Evolutionary conservation across 805 yeast species (phyloP).

Genomic region (Cyberlindnera xishuangbannaensis): DNA sequence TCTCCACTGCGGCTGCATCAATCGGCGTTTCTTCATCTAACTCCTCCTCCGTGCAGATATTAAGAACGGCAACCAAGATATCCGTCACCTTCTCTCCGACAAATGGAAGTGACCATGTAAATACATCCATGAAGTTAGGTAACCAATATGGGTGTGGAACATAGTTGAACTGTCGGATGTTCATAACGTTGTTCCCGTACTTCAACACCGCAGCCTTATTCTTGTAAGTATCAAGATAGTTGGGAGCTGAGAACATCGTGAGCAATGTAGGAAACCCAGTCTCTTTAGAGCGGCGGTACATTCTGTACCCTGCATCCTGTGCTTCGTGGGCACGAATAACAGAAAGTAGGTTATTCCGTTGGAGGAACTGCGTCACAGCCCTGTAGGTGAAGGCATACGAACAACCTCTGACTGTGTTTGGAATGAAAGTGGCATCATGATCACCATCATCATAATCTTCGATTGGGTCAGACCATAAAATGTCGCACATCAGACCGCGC

Average conservation of each 20-base stretch:
- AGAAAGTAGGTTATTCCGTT: constrained; percentile 71
- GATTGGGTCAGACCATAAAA: constrained; percentile 95
- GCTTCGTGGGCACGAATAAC: constrained; percentile 96
- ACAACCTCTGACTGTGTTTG: constrained; percentile 82
- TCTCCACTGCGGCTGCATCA: constrained; percentile 20
- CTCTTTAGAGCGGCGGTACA: constrained; percentile 78
- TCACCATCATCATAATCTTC: constrained; percentile 77
- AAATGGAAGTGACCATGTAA: constrained; percentile 95
- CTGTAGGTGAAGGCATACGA: constrained; percentile 83
- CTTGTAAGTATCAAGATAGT: constrained; percentile 85
- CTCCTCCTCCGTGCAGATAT: constrained; percentile 94
- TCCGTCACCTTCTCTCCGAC: constrained; percentile 96
- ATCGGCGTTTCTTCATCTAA: constrained; percentile 67
- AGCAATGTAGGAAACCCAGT: constrained; percentile 87
- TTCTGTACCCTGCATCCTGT: constrained; percentile 94
- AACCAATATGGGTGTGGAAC: constrained; percentile 96
- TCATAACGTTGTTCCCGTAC: constrained; percentile 89
- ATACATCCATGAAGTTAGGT: constrained; percentile 95
- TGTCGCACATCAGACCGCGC: constrained; percentile 87
- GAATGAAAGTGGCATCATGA: constrained; percentile 42
- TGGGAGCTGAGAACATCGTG: constrained; percentile 94
- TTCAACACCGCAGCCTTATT: constrained; percentile 94
- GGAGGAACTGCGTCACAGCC: constrained; percentile 70
- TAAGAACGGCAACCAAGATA: constrained; percentile 82
- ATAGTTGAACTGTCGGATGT: constrained; percentile 87